A percentile compares a stretch with the other conserved stretches of the same genome.
Evolutionary conservation across 169 alveolate species (phyloP).

Genomic region (Plasmodium falciparum): DNA sequence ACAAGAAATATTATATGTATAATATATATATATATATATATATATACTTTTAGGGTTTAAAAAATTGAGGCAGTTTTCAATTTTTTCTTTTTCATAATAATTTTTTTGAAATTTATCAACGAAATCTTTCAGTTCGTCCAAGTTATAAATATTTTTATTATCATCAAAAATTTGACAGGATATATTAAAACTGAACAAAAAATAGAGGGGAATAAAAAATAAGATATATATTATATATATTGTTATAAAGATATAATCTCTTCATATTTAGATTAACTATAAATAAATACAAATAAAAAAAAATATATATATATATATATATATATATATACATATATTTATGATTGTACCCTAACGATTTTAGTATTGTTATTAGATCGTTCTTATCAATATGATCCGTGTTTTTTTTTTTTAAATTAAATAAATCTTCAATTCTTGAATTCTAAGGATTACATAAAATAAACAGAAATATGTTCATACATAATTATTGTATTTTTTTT

Average conservation of each 20-base stretch:
- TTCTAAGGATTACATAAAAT: slow-evolving; percentile 12
- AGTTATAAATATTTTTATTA: slow-evolving; percentile 36
- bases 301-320: slow-evolving; percentile 1
- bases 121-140: slow-evolving; percentile 53
- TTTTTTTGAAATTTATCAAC: slow-evolving; percentile 35
- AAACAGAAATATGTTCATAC: not conserved
- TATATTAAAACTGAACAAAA: slow-evolving; percentile 25
- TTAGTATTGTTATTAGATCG: slow-evolving; percentile 57
- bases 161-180: slow-evolving; percentile 59
- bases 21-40: no score
- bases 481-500: not conserved
- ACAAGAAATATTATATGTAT: not conserved
- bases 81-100: slow-evolving; percentile 52
- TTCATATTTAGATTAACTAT: not conserved
- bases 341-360: slow-evolving; percentile 46
- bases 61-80: slow-evolving; percentile 36
- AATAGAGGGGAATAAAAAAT: not conserved
- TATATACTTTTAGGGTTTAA: slow-evolving; percentile 40
- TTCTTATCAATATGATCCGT: slow-evolving; percentile 48
- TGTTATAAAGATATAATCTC: not conserved
- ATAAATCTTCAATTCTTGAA: slow-evolving; percentile 48
- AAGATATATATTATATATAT: not conserved
- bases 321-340: slow-evolving; percentile 13
- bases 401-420: slow-evolving; percentile 61
- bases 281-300: not conserved